Evolutionary conservation across 1,139 yeast genomes (phyloP).

Genomic region (Sugiyamaella sp.): DNA sequence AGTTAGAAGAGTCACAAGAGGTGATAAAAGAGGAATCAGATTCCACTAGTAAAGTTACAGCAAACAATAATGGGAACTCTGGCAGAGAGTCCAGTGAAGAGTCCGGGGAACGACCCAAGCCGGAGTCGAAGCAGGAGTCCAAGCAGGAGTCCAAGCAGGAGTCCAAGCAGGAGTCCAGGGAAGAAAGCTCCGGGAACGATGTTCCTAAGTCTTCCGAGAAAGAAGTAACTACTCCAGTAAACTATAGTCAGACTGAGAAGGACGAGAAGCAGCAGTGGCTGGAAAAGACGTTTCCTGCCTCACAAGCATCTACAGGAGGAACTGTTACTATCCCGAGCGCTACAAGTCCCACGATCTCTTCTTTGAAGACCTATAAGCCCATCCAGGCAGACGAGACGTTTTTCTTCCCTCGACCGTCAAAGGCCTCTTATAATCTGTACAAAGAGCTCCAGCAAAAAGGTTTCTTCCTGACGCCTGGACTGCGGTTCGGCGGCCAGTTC

Average conservation of each 20-base stretch:
- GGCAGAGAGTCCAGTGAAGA: too few species aligned
- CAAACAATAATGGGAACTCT: too few species aligned
- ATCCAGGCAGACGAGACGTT: constrained; percentile 6
- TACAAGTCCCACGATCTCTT: not conserved
- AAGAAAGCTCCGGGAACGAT: too few species aligned
- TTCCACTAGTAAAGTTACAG: too few species aligned
- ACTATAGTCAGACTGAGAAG: not conserved
- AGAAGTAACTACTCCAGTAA: too few species aligned
- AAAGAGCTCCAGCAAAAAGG: constrained; percentile 51
- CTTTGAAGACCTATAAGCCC: constrained; percentile 12
- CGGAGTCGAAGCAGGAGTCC: too few species aligned
- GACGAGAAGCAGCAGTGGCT: constrained; percentile 13
- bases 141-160: too few species aligned
- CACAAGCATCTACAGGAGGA: constrained; percentile 2
- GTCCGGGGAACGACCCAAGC: too few species aligned
- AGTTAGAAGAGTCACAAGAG: too few species aligned
- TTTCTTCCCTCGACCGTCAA: constrained; percentile 24
- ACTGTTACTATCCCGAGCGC: constrained; percentile 8
- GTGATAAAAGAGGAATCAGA: too few species aligned
- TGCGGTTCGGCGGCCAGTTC: constrained; percentile 87
- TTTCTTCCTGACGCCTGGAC: constrained; percentile 75
- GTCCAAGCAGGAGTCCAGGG: too few species aligned
- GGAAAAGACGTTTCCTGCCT: constrained; percentile 7
- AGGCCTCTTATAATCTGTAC: constrained; percentile 42
- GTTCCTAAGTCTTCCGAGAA: too few species aligned